Conservation (phyloP, 2,329 filamentous ascomycete genomes). For the Neofusicoccum cordaticola region DNA sequence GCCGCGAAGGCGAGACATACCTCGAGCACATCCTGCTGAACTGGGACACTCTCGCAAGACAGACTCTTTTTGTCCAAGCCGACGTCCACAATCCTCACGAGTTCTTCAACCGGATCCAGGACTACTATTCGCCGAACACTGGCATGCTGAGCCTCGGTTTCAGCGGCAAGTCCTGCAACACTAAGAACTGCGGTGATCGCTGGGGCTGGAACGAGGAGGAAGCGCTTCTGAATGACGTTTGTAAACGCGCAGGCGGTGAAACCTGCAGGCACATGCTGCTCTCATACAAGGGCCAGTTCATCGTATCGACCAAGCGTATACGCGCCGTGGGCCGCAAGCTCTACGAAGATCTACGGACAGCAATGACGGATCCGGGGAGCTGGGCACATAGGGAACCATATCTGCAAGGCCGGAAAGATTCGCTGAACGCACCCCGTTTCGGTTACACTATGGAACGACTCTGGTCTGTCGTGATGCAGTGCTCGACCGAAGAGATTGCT, state of each 20-base stretch:
- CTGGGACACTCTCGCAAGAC: slow-evolving; percentile 24
- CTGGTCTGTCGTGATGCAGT: slow-evolving; percentile 32
- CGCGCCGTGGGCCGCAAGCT: slow-evolving; percentile 33
- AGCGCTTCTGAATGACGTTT: slow-evolving; percentile 37
- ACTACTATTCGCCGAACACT: slow-evolving; percentile 42
- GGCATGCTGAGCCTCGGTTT: slow-evolving; percentile 47
- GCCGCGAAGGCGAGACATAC: slow-evolving; percentile 27
- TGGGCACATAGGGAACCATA: slow-evolving; percentile 29
- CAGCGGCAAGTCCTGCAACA: slow-evolving; percentile 38
- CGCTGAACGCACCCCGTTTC: slow-evolving; percentile 27
- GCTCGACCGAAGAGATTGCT: slow-evolving; percentile 26
- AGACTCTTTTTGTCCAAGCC: slow-evolving; percentile 30
- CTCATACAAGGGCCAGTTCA: slow-evolving; percentile 49
- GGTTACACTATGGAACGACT: slow-evolving; percentile 31
- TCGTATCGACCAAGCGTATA: slow-evolving; percentile 45
- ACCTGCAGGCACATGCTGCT: slow-evolving; percentile 36
- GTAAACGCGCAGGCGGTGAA: slow-evolving; percentile 20
- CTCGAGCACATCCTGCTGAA: slow-evolving; percentile 24
- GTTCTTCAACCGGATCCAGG: slow-evolving; percentile 36
- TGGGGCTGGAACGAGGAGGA: slow-evolving; percentile 41
- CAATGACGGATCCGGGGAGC: slow-evolving; percentile 26
- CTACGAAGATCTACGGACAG: slow-evolving; percentile 32
- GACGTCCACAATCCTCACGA: slow-evolving; percentile 40
- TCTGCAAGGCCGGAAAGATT: slow-evolving; percentile 25
- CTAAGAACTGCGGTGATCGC: slow-evolving; percentile 38